Base-by-base conservation (phyloP, 345 rosid genomes). In the Hibiscus tridactylites region DNA sequence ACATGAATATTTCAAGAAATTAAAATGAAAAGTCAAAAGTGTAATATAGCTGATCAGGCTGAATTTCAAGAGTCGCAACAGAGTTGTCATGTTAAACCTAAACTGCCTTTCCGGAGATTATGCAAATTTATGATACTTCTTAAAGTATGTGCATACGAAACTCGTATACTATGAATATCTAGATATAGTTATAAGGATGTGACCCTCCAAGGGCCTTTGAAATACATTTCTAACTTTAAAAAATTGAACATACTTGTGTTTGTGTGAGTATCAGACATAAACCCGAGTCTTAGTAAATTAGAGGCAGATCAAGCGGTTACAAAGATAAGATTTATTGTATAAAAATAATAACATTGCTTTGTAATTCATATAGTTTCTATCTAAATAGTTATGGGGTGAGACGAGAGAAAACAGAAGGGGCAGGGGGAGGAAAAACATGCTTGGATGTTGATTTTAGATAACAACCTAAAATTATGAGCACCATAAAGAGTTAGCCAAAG, bases 401-500 rank as follows among this genome's bases (percentile, higher is more conserved):
- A 33, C 3, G 37, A 33, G 37, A 33, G 37, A 33, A 33, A 33
- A 33, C 37, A n/a, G n/a, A n/a, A 60, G 39, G 44, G 21, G 46
- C 2, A 1, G 26, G 37, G 24, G 12, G 0, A 9, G 46, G 65
- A 15, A 33, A 16, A 33, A 33, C 26, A 33, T 33, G 66, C 66
- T 33, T 33, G 13, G 49, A 35, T n/a, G 46, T 62, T 62, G 66
- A 33, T 11, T 35, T 35, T 3, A 35, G 17, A 26, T 33, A 61
- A 33, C 26, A 16, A 37, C 4, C 3, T 29, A 29, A 33, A 49
- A 29, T 66, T 47, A 4, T 21, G 39, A 70, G 52, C 46, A 37
- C 26, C 19, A 73, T 70, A 35, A 65, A 29, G 26, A 29, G 56
- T 61, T 5, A 64, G 53, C 57, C 65, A 47, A 63, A 57, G 58